phyloP scores from a whole-genome alignment of 2,329 filamentous ascomycete genomes.

The Didymella keratinophila region DNA sequence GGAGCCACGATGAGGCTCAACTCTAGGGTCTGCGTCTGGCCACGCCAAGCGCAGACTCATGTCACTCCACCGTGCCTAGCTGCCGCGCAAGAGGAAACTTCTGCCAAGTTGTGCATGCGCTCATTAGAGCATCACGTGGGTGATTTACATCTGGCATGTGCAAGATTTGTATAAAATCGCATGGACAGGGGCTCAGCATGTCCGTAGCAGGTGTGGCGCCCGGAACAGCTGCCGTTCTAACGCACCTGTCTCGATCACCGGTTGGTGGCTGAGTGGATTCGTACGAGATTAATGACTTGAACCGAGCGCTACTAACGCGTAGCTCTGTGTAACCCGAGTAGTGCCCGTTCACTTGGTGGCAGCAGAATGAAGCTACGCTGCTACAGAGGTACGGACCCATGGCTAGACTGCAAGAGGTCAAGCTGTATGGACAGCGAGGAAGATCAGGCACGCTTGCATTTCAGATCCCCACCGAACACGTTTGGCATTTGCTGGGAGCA shows the following conservation, averaged over 20 bases:
- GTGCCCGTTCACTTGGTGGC: constrained; percentile 25
- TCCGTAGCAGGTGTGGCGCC: constrained; percentile 16
- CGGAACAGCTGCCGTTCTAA: constrained; percentile 20
- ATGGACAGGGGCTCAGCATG: constrained; percentile 7
- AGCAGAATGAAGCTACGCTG: constrained; percentile 31
- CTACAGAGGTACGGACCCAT: constrained; percentile 23
- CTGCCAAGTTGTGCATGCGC: constrained; percentile 7
- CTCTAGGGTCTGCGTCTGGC: constrained; percentile 9
- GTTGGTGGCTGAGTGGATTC: constrained; percentile 21
- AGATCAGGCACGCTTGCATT: constrained; percentile 35
- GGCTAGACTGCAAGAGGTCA: constrained; percentile 27
- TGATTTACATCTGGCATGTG: constrained; percentile 7
- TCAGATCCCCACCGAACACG: constrained; percentile 32
- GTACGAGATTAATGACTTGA: constrained; percentile 26
- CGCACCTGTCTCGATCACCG: constrained; percentile 14
- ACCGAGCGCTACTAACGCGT: constrained; percentile 9
- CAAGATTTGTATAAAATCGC: constrained; percentile 1
- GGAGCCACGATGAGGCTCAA: constrained; percentile 16
- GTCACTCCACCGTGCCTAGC: constrained; percentile 11
- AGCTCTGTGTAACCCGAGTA: constrained; percentile 25
- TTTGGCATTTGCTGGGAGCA: constrained; percentile 26
- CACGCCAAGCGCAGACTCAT: constrained; percentile 10
- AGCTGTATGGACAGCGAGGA: constrained; percentile 22
- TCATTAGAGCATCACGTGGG: constrained; percentile 18
- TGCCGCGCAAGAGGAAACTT: neutral